A percentile compares a stretch with the other conserved stretches of the same genome.
phyloP scores from a whole-genome alignment of 1,139 yeast genomes.

The Yamadazyma songkhlaensis region DNA sequence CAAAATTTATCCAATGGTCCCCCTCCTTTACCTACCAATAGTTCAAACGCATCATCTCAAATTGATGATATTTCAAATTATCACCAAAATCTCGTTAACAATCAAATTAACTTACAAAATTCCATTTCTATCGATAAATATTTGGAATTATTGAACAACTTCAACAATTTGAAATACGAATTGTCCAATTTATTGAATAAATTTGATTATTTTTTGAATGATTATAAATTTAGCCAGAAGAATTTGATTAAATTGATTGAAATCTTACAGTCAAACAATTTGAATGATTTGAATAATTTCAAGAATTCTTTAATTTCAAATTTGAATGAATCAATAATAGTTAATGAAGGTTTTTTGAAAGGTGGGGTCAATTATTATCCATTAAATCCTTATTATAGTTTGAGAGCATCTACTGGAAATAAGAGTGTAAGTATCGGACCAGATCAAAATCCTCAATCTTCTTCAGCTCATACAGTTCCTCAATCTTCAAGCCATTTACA shows the following conservation, averaged over 20 bases:
- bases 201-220: slow-evolving; percentile 15
- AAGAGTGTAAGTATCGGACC: slow-evolving; percentile 8
- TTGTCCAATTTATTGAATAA: slow-evolving; percentile 14
- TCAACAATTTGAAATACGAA: slow-evolving; percentile 15
- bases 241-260: slow-evolving; percentile 14
- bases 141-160: slow-evolving; percentile 13
- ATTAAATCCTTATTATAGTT: slow-evolving; percentile 31
- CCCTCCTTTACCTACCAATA: not conserved
- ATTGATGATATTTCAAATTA: slow-evolving; percentile 3
- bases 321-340: slow-evolving; percentile 12
- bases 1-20: not conserved
- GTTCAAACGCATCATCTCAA: not conserved
- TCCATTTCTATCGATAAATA: slow-evolving; percentile 14
- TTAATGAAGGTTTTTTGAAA: slow-evolving; percentile 10
- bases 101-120: slow-evolving; percentile 7
- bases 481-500: no score
- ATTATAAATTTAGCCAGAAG: slow-evolving; percentile 15
- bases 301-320: slow-evolving; percentile 12
- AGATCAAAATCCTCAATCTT: slow-evolving; percentile 2
- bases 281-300: slow-evolving; percentile 13
- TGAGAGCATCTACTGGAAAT: slow-evolving; percentile 3
- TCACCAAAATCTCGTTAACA: slow-evolving; percentile 4
- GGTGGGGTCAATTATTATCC: slow-evolving; percentile 31
- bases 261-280: slow-evolving; percentile 12
- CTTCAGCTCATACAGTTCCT: not conserved